These are phyloP conservation scores for Boletus rex-veris DNA, from an alignment of 768 basidiomycete species.

Conservation along the genomic window DNA sequence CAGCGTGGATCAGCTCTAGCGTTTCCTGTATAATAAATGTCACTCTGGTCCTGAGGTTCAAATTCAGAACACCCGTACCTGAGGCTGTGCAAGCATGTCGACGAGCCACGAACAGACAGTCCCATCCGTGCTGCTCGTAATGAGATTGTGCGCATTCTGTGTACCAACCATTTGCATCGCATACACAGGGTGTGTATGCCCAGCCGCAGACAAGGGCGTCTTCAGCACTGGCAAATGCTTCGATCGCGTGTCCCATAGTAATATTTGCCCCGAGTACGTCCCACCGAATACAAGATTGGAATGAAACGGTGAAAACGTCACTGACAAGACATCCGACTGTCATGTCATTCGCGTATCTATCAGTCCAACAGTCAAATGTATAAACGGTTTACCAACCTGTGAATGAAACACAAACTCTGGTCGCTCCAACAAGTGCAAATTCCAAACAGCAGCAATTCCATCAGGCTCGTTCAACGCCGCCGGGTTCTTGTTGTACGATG, in stretches of 20 bases:
- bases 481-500: conserved; percentile 97
- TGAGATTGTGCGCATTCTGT: conserved; percentile 96
- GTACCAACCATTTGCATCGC: conserved; percentile 98
- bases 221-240: conserved; percentile 96
- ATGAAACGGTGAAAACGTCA: conserved; percentile 96
- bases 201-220: conserved; percentile 92
- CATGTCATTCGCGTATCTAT: conserved; percentile 31
- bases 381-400: conserved; percentile 56
- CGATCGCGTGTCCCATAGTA: conserved; percentile 97
- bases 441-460: conserved; percentile 97
- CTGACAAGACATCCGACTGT: conserved; percentile 96
- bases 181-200: conserved; percentile 98
- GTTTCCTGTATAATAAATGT: conserved; percentile 64
- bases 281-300: conserved; percentile 97
- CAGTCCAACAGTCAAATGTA: not conserved
- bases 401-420: conserved; percentile 99
- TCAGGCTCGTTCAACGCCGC: conserved; percentile 93
- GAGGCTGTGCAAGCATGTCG: conserved; percentile 98
- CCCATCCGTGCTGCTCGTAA: conserved; percentile 96
- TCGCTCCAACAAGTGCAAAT: conserved; percentile 88
- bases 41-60: not conserved
- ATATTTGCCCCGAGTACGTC: conserved; percentile 98
- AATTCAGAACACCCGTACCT: conserved; percentile 46
- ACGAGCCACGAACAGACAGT: conserved; percentile 97
- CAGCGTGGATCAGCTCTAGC: conserved; percentile 81